phyloP scores from a whole-genome alignment of 441 rosid species.

The Erodium texanum region DNA sequence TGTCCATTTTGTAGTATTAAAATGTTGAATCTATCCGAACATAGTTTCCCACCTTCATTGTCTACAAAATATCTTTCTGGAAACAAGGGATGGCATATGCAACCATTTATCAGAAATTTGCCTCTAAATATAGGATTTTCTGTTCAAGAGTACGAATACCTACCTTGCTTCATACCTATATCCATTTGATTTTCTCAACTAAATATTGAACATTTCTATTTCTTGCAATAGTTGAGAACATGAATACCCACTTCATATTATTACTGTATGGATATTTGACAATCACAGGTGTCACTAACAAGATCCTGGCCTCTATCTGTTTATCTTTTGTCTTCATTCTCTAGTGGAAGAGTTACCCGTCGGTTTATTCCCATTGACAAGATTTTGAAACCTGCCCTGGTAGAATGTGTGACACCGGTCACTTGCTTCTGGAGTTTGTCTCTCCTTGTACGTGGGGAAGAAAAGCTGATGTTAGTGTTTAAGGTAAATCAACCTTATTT shows the following conservation, averaged over 20 bases:
- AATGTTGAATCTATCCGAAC: not conserved
- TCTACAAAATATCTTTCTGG: too few relatives aligned
- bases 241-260: not conserved
- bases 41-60: too few relatives aligned
- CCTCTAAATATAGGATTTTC: too few relatives aligned
- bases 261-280: not conserved
- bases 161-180: too few relatives aligned
- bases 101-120: too few relatives aligned
- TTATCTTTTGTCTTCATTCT: not conserved
- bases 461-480: constrained; percentile 54
- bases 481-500: constrained; percentile 35
- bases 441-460: constrained; percentile 52
- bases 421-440: constrained; percentile 86
- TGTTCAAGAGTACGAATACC: too few relatives aligned
- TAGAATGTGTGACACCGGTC: constrained; percentile 67
- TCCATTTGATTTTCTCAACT: too few relatives aligned
- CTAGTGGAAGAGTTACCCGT: constrained; percentile 53
- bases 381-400: constrained; percentile 65
- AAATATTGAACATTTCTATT: too few relatives aligned
- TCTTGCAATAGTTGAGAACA: not conserved
- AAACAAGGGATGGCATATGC: too few relatives aligned
- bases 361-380: constrained; percentile 59
- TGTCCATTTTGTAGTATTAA: not conserved
- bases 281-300: not conserved
- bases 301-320: not conserved